Evolutionary conservation across 2,329 filamentous ascomycete genomes (phyloP).

Genomic region (Diaporthe destruens): DNA sequence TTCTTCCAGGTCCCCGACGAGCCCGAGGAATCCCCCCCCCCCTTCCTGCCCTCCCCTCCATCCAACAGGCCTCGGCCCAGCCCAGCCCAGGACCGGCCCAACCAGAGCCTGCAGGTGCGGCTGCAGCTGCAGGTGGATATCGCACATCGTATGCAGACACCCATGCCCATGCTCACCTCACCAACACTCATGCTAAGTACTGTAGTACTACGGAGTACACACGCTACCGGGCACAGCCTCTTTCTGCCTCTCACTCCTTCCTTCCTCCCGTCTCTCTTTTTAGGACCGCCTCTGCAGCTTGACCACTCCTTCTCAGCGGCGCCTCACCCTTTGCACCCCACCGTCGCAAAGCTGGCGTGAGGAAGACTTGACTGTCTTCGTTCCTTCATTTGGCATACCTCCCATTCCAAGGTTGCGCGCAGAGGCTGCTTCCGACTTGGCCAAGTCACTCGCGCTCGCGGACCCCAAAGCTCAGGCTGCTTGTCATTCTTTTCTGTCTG

Average conservation of each 20-base stretch:
- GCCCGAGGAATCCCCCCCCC: background rate
- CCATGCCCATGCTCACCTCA: constrained; percentile 13
- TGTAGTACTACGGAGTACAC: too few species aligned
- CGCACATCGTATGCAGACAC: background rate
- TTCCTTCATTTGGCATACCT: constrained; percentile 39
- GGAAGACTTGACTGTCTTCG: constrained; percentile 36
- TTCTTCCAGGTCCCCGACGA: background rate
- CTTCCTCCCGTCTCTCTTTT: constrained; percentile 41
- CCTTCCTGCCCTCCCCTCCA: background rate
- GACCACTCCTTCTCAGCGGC: constrained; percentile 33
- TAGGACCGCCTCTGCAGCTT: constrained; percentile 31
- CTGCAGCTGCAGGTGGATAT: constrained; percentile 19
- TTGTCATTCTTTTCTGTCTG: constrained; percentile 18
- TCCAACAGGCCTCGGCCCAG: constrained; percentile 8
- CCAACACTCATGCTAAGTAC: constrained; percentile 20
- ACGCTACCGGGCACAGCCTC: constrained; percentile 28
- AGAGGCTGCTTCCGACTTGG: background rate
- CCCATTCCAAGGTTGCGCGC: background rate
- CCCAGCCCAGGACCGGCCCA: constrained; percentile 18
- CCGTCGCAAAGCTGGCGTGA: constrained; percentile 31
- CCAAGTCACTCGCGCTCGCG: background rate
- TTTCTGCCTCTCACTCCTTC: constrained; percentile 18
- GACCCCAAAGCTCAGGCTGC: constrained; percentile 32
- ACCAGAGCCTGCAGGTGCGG: constrained; percentile 23
- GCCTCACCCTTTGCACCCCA: constrained; percentile 10